Conservation (phyloP, 352 stramenopile genomes). For the Thalassiosira livingstoniorum region DNA sequence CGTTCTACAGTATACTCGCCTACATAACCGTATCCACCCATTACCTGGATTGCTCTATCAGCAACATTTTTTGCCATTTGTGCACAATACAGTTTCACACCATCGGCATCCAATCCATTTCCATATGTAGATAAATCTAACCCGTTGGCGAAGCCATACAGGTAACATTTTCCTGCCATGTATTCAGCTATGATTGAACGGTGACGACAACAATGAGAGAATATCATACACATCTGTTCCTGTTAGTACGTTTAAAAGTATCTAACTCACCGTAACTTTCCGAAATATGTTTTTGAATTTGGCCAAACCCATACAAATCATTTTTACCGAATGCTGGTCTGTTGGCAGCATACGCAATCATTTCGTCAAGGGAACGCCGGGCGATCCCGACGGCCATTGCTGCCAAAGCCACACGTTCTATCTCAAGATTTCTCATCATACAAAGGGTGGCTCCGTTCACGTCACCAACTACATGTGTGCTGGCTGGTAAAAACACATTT, state of each 20-base stretch:
- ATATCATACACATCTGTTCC: too few relatives aligned
- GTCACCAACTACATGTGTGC: conserved; percentile 92
- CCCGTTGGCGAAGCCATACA: conserved; percentile 95
- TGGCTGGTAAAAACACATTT: conserved; percentile 91
- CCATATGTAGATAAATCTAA: conserved; percentile 94
- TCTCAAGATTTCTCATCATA: conserved; percentile 98
- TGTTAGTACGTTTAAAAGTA: too few relatives aligned
- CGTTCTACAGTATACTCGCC: conserved; percentile 98
- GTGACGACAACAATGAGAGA: too few relatives aligned
- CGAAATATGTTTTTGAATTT: conserved; percentile 97
- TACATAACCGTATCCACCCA: conserved; percentile 99
- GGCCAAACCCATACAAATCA: conserved; percentile 91
- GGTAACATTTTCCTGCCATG: conserved; percentile 93
- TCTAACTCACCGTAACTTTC: conserved; percentile 99
- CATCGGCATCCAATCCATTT: conserved; percentile 92
- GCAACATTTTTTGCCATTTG: conserved; percentile 97
- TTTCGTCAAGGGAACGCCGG: conserved; percentile 96
- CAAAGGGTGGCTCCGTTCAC: conserved; percentile 87
- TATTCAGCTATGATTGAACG: too few relatives aligned
- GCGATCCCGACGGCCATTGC: conserved; percentile 96
- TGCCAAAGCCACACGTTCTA: conserved; percentile 96
- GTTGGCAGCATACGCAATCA: conserved; percentile 94
- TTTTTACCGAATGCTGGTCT: conserved; percentile 93
- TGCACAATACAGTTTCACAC: conserved; percentile 98
- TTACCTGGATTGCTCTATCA: conserved; percentile 96